Evolutionary conservation across 768 basidiomycete species (phyloP).

Genomic region (Collybia sordida): DNA sequence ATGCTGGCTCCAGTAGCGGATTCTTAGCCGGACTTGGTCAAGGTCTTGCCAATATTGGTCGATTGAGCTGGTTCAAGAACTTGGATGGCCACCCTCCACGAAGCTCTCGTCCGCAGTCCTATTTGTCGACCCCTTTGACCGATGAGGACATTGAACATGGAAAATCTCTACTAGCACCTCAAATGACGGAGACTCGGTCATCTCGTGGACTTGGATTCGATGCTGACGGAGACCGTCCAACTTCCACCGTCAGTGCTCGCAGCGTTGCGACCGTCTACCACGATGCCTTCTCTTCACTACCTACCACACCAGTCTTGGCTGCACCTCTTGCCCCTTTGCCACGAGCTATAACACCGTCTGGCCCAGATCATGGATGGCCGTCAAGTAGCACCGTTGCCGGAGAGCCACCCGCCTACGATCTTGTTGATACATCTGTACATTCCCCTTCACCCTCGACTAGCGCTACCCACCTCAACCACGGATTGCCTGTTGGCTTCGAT

Average conservation of each 20-base stretch:
- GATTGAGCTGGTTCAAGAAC: constrained; percentile 62
- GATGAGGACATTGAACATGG: constrained; percentile 51
- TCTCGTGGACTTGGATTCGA: constrained; percentile 34
- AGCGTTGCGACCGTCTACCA: constrained; percentile 62
- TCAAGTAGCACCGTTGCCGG: constrained; percentile 4
- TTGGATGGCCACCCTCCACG: constrained; percentile 21
- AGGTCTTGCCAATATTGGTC: constrained; percentile 44
- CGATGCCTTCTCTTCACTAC: constrained; percentile 56
- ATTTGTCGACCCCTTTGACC: constrained; percentile 19
- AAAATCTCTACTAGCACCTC: constrained; percentile 32
- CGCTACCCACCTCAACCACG: constrained; percentile 8
- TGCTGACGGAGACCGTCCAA: constrained; percentile 47
- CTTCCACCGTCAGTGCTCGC: constrained; percentile 54
- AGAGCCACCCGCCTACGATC: constrained; percentile 5
- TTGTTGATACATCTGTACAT: background rate
- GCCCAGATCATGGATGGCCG: constrained; percentile 8
- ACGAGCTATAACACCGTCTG: constrained; percentile 47
- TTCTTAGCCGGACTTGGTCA: constrained; percentile 44
- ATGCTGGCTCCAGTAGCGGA: constrained; percentile 14
- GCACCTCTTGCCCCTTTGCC: constrained; percentile 38
- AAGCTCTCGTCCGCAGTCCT: constrained; percentile 15
- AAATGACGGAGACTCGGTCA: constrained; percentile 20
- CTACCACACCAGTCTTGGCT: constrained; percentile 34
- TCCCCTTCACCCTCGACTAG: constrained; percentile 8
- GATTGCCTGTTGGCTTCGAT: constrained; percentile 30